Conservation (phyloP, 495 filamentous ascomycete species). For the Lichenothelia convexa region DNA sequence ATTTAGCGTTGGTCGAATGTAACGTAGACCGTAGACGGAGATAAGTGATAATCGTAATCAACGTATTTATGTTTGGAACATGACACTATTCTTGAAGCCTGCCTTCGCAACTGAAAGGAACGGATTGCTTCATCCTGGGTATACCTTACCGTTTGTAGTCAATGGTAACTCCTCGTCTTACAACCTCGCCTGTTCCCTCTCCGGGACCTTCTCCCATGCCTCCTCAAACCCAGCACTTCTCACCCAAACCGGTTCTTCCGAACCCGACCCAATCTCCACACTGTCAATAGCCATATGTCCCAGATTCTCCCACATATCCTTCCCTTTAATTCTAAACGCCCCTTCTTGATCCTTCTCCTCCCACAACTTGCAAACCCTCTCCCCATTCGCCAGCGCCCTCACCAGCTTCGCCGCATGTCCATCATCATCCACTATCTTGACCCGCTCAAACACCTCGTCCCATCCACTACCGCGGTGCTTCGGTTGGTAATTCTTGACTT, state of each 20-base stretch:
- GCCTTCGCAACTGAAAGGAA: too few species aligned
- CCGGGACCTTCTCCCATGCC: slow-evolving; percentile 30
- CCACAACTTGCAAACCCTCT: slow-evolving; percentile 28
- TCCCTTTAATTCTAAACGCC: slow-evolving; percentile 35
- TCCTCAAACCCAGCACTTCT: slow-evolving; percentile 36
- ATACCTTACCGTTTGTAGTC: too few species aligned
- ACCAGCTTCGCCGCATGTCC: slow-evolving; percentile 61
- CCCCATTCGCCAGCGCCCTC: slow-evolving; percentile 42
- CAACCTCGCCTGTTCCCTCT: slow-evolving; percentile 6
- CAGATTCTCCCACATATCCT: slow-evolving; percentile 53
- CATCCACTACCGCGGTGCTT: slow-evolving; percentile 22
- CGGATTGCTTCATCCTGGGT: too few species aligned
- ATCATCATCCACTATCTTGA: slow-evolving; percentile 44
- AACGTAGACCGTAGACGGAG: too few species aligned
- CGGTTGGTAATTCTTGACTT: slow-evolving; percentile 35
- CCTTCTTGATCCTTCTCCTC: slow-evolving; percentile 29
- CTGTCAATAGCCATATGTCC: slow-evolving; percentile 42
- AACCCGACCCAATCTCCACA: slow-evolving; percentile 26
- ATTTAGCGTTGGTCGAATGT: too few species aligned
- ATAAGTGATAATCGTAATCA: too few species aligned
- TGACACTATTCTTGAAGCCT: too few species aligned
- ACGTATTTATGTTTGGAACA: too few species aligned
- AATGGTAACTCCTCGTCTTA: too few species aligned
- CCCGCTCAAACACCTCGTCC: slow-evolving; percentile 36
- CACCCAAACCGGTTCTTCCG: slow-evolving; percentile 30